These are phyloP conservation scores for Suillus luteus DNA, from an alignment of 768 basidiomycete genomes.

Conservation along the genomic window DNA sequence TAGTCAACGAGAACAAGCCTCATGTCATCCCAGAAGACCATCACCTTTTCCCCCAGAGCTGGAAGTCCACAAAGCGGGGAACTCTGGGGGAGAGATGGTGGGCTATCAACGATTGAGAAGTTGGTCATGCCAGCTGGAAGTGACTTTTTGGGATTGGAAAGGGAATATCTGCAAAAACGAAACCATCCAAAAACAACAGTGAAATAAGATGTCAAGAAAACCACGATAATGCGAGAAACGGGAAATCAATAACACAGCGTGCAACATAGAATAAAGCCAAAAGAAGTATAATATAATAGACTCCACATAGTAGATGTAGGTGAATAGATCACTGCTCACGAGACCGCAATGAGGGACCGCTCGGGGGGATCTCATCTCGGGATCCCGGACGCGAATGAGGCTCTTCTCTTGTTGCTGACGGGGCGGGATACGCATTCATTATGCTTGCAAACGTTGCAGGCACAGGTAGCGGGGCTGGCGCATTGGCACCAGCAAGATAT, in stretches of 20 bases:
- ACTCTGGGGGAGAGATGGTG: not conserved
- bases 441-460: constrained; percentile 67
- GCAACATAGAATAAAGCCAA: constrained; percentile 7
- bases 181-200: not conserved
- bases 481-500: constrained; percentile 19
- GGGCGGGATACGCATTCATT: constrained; percentile 66
- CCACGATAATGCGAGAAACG: not conserved
- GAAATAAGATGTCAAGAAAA: constrained; percentile 1
- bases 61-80: constrained; percentile 1
- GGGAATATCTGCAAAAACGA: constrained; percentile 4
- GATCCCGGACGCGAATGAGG: constrained; percentile 31
- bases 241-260: constrained; percentile 1
- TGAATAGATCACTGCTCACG: not conserved
- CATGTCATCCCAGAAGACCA: constrained; percentile 23
- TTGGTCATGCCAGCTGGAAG: not conserved
- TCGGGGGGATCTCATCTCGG: constrained; percentile 22
- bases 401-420: constrained; percentile 29
- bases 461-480: constrained; percentile 32
- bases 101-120: not conserved
- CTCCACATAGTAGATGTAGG: constrained; percentile 3
- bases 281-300: constrained; percentile 10
- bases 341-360: constrained; percentile 4
- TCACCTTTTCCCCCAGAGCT: constrained; percentile 7
- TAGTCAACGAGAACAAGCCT: constrained; percentile 14
- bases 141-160: constrained; percentile 2